Evolutionary conservation across 2,329 filamentous ascomycete genomes (phyloP).

Genomic region (Tolypocladium amazonense): DNA sequence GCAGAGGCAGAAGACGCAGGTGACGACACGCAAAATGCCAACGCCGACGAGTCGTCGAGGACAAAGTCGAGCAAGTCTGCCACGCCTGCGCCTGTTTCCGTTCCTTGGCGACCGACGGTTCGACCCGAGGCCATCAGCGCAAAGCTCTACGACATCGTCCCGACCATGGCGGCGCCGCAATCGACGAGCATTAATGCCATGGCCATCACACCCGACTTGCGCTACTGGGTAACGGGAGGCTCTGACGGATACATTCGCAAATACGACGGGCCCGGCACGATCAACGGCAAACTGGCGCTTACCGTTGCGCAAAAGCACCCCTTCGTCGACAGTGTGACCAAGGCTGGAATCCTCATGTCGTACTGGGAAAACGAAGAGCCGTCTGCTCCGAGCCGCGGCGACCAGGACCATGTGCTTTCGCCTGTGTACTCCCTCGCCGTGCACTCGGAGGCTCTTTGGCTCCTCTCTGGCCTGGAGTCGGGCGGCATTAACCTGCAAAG

Average conservation of each 20-base stretch:
- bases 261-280: conserved; percentile 89
- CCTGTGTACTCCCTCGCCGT: conserved; percentile 92
- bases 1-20: conserved; percentile 30
- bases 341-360: conserved; percentile 85
- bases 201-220: conserved; percentile 83
- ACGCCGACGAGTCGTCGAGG: conserved; percentile 8
- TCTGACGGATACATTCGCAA: conserved; percentile 94
- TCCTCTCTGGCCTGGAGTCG: conserved; percentile 81
- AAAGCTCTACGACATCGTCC: conserved; percentile 82
- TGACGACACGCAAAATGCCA: conserved; percentile 14
- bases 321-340: conserved; percentile 94
- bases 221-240: conserved; percentile 90
- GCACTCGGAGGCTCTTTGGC: conserved; percentile 82
- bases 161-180: conserved; percentile 92
- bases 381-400: conserved; percentile 26
- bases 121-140: conserved; percentile 72
- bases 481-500: conserved; percentile 90
- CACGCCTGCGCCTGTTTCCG: conserved; percentile 13
- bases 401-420: conserved; percentile 58
- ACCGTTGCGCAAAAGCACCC: conserved; percentile 94
- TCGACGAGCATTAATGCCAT: conserved; percentile 92
- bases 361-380: conserved; percentile 98
- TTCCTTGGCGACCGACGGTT: conserved; percentile 44
- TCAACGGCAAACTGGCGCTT: conserved; percentile 85
- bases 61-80: conserved; percentile 13